Evolutionary conservation across 169 alveolate genomes (phyloP), one percentile per base, ranked within the genome.

Genomic region (Miamiensis avidus): DNA sequence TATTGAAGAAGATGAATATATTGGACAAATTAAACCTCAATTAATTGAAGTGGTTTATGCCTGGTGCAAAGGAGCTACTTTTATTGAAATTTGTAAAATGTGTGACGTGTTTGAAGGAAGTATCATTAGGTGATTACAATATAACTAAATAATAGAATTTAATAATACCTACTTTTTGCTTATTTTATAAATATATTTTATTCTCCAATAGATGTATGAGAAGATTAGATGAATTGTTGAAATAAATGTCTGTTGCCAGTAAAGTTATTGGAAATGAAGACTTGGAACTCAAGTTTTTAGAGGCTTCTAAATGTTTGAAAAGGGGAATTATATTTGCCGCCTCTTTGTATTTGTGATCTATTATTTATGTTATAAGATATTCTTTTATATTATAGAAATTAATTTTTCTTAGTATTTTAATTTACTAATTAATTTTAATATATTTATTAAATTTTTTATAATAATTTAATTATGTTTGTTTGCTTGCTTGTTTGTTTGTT

Each of bases 251-350:
- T 30, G 95, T 97, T 64, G 99, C 99, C 16, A 94, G 99, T 64
- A 98, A 98, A 92, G 95, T 97, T 82, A 97, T 99, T 30, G 99
- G 99, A 89, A 98, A 99, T 92, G 95, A 94, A 83, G 97, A 97
- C 85, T 94, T 98, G 95, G 99, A 98, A 88, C 95, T 89, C 69
- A 98, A 95, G 89, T 97, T 98, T 82, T 95, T 97, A 78, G 97
- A 97, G 76, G 98, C 99, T n/a, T 93, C 97, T 65, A 90, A 94
- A 65, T 96, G 97, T 78, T 95, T 99, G 28, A 97, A 98, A 91
- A 97, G 99, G 82, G 99, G 99, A 65, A 99, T 99, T 76, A 99
- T 99, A 49, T 99, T 99, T 93, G 98, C 99, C 20, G 99, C 99
- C 25, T 97, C 99, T 78, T 96, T 99, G 84, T 99, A 98, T 91